phyloP scores from a whole-genome alignment of 805 yeast genomes.

The Sugiyamaella boreocaroliniensis region DNA sequence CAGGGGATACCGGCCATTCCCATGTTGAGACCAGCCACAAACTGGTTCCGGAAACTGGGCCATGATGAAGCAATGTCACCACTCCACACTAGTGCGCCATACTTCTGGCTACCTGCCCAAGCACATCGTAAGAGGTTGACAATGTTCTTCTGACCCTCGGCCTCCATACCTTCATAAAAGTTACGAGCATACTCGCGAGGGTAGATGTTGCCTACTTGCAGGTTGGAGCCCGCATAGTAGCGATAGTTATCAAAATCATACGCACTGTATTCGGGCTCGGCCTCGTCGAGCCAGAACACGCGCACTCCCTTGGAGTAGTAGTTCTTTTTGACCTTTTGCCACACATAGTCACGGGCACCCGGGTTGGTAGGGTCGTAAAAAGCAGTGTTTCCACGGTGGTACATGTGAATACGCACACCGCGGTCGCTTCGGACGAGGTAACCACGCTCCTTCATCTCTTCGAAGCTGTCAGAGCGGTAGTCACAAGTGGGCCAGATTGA shows the following conservation, averaged over 20 bases:
- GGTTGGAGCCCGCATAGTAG: constrained; percentile 14
- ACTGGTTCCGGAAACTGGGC: constrained; percentile 14
- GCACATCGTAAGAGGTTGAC: constrained; percentile 21
- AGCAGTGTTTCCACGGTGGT: constrained; percentile 14
- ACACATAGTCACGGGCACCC: constrained; percentile 14
- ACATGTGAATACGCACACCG: constrained; percentile 15
- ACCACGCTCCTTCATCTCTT: constrained; percentile 18
- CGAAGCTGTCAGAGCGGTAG: constrained; percentile 13
- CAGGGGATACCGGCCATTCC: constrained; percentile 20
- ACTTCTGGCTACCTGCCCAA: constrained; percentile 21
- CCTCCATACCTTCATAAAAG: constrained; percentile 17
- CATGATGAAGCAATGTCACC: constrained; percentile 21
- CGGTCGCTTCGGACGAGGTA: constrained; percentile 15
- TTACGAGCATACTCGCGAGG: constrained; percentile 17
- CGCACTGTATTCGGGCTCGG: constrained; percentile 18
- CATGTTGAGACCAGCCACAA: constrained; percentile 19
- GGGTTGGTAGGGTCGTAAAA: constrained; percentile 18
- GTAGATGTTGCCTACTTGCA: constrained; percentile 16
- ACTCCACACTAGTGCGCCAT: constrained; percentile 19
- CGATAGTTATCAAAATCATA: constrained; percentile 19
- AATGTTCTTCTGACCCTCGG: constrained; percentile 20
- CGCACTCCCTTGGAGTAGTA: constrained; percentile 16
- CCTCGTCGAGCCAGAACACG: constrained; percentile 19
- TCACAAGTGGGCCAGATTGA: constrained; percentile 21
- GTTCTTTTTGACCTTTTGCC: constrained; percentile 16